Percentiles rank a stretch among this genome's conserved stretches.
phyloP scores from a whole-genome alignment of 108 stramenopile species.

The Cyclostephanos tholiformis region DNA sequence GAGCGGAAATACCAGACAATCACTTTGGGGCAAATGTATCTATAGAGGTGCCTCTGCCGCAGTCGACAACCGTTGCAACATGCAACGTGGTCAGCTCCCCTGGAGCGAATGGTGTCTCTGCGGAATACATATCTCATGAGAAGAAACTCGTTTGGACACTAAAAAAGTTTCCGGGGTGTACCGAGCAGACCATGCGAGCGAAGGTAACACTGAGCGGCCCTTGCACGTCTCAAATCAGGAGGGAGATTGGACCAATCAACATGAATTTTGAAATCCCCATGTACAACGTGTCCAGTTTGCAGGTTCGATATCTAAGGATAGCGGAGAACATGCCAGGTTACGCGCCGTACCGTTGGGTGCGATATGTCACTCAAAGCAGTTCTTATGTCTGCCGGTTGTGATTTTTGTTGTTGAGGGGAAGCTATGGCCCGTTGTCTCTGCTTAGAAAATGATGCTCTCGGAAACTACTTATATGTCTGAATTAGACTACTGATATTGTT shows the following conservation, averaged over 20 bases:
- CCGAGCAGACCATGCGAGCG: slow-evolving; percentile 92
- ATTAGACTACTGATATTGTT: neutral
- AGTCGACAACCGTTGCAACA: slow-evolving; percentile 68
- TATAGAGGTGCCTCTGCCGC: slow-evolving; percentile 88
- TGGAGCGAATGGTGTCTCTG: slow-evolving; percentile 62
- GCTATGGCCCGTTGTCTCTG: neutral
- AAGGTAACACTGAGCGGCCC: slow-evolving; percentile 80
- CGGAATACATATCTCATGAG: slow-evolving; percentile 81
- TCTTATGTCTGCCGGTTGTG: slow-evolving; percentile 96
- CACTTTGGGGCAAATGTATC: slow-evolving; percentile 97
- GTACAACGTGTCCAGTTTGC: slow-evolving; percentile 98
- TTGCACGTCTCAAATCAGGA: slow-evolving; percentile 80
- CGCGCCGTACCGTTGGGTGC: slow-evolving; percentile 99
- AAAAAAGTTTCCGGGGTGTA: slow-evolving; percentile 96
- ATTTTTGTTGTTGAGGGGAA: slow-evolving; percentile 19
- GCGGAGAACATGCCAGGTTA: slow-evolving; percentile 95
- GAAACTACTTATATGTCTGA: neutral
- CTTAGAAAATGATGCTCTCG: neutral
- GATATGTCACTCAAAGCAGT: slow-evolving; percentile 97
- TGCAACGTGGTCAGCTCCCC: slow-evolving; percentile 74
- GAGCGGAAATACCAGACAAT: slow-evolving; percentile 95
- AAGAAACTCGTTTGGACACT: slow-evolving; percentile 94
- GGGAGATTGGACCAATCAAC: slow-evolving; percentile 97
- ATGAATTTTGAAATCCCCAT: slow-evolving; percentile 99
- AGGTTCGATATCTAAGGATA: slow-evolving; percentile 97